Percentiles rank a stretch among this genome's conserved stretches.
phyloP scores from a whole-genome alignment of 1,284 basidiomycete species.

The Sporisorium scitamineum region DNA sequence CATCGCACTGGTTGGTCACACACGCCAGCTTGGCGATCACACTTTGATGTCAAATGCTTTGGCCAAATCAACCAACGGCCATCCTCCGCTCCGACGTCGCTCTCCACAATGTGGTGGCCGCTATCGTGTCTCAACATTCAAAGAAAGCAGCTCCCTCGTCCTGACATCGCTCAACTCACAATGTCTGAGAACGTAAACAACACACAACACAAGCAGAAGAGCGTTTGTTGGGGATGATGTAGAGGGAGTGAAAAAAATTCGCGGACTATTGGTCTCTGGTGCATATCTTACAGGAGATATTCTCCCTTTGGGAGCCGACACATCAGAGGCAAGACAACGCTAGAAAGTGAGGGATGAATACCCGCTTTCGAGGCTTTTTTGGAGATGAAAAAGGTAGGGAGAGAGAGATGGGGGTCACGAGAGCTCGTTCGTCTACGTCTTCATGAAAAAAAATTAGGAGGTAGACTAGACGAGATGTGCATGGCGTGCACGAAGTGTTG shows the following conservation, averaged over 20 bases:
- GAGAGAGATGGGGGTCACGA: slow-evolving; percentile 1
- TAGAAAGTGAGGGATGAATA: slow-evolving; percentile 26
- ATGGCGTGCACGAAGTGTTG: neutral
- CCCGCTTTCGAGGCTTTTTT: slow-evolving; percentile 50
- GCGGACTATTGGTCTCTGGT: slow-evolving; percentile 61
- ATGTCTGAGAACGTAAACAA: too few species aligned
- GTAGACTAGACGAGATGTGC: neutral
- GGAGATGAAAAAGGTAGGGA: neutral
- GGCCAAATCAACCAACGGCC: too few species aligned
- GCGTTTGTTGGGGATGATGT: neutral
- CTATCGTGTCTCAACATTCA: too few species aligned
- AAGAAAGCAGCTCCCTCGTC: too few species aligned
- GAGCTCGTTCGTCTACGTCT: neutral
- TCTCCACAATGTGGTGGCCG: too few species aligned
- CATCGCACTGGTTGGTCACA: too few species aligned
- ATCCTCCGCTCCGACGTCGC: too few species aligned
- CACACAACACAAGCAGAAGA: neutral
- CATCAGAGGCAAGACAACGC: slow-evolving; percentile 62
- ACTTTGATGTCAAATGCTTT: too few species aligned
- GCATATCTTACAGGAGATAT: slow-evolving; percentile 49
- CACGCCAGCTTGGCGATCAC: too few species aligned
- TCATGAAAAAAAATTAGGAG: neutral
- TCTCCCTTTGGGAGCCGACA: slow-evolving; percentile 55
- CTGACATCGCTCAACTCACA: too few species aligned
- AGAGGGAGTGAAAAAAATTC: slow-evolving; percentile 24